Evolutionary conservation across 2,329 filamentous ascomycete species (phyloP).

Genomic region (Colletotrichum falcatum): DNA sequence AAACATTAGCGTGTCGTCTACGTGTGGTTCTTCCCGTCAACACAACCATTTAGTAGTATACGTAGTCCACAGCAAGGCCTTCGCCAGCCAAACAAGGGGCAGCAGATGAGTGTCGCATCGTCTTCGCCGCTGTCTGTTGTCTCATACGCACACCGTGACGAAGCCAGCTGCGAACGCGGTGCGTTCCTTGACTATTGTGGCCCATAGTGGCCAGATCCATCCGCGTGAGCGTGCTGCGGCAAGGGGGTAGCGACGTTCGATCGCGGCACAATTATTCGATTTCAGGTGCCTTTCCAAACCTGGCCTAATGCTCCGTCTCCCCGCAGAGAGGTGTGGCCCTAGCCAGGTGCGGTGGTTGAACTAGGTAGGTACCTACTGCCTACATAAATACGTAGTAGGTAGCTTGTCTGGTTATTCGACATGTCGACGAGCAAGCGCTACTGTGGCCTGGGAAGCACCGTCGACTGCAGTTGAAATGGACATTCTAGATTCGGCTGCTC

Average conservation of each 20-base stretch:
- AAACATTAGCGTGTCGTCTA: constrained; percentile 17
- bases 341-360: constrained; percentile 13
- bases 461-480: constrained; percentile 15
- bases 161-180: constrained; percentile 1
- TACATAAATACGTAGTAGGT: too few relatives aligned
- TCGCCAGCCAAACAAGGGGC: constrained; percentile 1
- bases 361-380: constrained; percentile 5
- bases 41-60: neutral
- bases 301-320: constrained; percentile 34
- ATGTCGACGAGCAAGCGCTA: constrained; percentile 32
- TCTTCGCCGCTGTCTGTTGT: constrained; percentile 14
- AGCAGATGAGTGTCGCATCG: neutral
- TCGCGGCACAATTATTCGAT: constrained; percentile 41
- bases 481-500: constrained; percentile 35
- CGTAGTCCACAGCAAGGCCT: neutral
- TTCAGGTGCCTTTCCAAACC: constrained; percentile 31
- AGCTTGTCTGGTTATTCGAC: constrained; percentile 24
- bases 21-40: constrained; percentile 4
- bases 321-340: constrained; percentile 40
- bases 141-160: constrained; percentile 18
- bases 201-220: constrained; percentile 33
- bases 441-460: constrained; percentile 18
- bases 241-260: constrained; percentile 37
- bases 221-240: constrained; percentile 33
- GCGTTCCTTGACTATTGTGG: constrained; percentile 23